Evolutionary conservation across 345 rosid species (phyloP).

Genomic region (Camelina sativa): DNA sequence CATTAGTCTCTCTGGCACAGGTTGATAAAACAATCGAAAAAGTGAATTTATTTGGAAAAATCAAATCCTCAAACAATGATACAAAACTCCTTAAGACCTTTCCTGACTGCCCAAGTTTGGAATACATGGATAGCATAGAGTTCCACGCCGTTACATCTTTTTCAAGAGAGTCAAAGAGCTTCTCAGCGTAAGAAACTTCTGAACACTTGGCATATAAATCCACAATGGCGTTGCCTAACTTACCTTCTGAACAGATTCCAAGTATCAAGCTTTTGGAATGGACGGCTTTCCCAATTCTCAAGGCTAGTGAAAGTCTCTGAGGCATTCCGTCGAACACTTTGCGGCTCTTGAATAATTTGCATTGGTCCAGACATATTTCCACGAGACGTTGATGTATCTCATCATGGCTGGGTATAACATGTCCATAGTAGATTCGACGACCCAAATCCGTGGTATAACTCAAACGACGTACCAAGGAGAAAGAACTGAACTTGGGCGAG

Average conservation of each 20-base stretch:
- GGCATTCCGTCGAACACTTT: conserved; percentile 78
- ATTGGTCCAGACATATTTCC: conserved; percentile 51
- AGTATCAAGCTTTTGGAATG: conserved; percentile 57
- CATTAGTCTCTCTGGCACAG: conserved; percentile 58
- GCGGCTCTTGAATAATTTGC: conserved; percentile 54
- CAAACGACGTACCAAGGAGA: conserved; percentile 39
- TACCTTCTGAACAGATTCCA: conserved; percentile 58
- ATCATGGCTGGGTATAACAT: conserved; percentile 14
- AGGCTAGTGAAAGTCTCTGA: conserved; percentile 48
- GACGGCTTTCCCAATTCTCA: conserved; percentile 50
- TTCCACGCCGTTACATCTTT: conserved; percentile 74
- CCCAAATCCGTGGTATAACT: conserved; percentile 39
- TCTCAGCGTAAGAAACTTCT: conserved; percentile 58
- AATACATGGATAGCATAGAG: conserved; percentile 77
- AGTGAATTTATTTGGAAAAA: conserved; percentile 74
- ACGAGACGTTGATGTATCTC: conserved; percentile 43
- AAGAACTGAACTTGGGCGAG: conserved; percentile 13
- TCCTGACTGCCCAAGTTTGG: conserved; percentile 47
- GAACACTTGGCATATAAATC: conserved; percentile 89
- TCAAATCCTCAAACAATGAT: conserved; percentile 46
- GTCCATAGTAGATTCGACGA: background rate
- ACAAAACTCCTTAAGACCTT: conserved; percentile 52
- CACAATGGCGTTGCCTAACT: conserved; percentile 62
- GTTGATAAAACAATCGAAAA: conserved; percentile 75
- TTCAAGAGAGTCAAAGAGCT: conserved; percentile 57